Percentiles rank a stretch among this genome's conserved stretches.
These are phyloP conservation scores for Teratosphaeria nubilosa DNA, from an alignment of 2,329 filamentous ascomycete species.

Conservation along the genomic window DNA sequence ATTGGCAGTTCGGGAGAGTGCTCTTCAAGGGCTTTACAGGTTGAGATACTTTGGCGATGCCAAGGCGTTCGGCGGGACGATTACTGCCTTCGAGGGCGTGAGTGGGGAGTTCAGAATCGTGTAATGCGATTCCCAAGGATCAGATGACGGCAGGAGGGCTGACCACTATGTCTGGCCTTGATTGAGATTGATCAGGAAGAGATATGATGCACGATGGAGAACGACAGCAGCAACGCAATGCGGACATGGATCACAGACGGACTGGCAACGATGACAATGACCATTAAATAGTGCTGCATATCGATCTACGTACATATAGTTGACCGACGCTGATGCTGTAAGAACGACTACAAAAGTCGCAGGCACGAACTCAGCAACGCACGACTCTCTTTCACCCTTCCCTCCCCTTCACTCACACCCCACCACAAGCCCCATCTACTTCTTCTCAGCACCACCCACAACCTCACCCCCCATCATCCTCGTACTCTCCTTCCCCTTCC, in stretches of 20 bases:
- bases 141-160: not conserved
- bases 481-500: not conserved
- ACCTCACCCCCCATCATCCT: not conserved
- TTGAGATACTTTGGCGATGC: constrained; percentile 76
- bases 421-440: not conserved
- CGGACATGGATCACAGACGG: not conserved
- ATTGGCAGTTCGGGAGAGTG: constrained; percentile 17
- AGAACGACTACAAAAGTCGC: not conserved
- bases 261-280: not conserved
- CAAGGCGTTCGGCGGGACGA: constrained; percentile 54
- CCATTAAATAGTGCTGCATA: not conserved
- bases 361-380: not conserved
- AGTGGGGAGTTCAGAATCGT: constrained; percentile 45
- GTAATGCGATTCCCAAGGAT: constrained; percentile 2
- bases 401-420: no score
- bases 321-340: not conserved
- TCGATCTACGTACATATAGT: not conserved
- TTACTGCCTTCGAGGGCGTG: constrained; percentile 59
- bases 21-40: constrained; percentile 57
- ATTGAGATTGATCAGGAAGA: not conserved
- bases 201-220: not conserved
- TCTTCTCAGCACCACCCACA: not conserved
- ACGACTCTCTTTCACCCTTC: not conserved
- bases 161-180: not conserved
- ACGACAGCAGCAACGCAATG: not conserved